Conservation (phyloP, 257 asterid genomes). For the Plantago ovata region DNA sequence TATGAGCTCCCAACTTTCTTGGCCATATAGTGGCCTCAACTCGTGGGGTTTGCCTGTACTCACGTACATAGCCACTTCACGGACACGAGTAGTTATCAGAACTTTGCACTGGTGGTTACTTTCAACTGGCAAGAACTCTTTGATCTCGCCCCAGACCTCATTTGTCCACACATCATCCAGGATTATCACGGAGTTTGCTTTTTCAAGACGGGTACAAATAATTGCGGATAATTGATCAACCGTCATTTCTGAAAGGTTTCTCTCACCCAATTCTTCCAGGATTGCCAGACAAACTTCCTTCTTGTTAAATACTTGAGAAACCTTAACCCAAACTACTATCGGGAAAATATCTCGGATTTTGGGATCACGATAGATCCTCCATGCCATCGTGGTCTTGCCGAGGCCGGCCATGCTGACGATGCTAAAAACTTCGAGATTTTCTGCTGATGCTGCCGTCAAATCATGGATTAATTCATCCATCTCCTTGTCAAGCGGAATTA, state of each 20-base stretch:
- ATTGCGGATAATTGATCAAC: not conserved
- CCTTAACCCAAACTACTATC: not conserved
- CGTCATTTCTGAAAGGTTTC: not conserved
- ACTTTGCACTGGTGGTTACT: not conserved
- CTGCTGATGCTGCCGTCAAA: not conserved
- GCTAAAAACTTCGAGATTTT: not conserved
- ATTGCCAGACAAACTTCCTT: not conserved
- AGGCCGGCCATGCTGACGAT: conserved; percentile 8
- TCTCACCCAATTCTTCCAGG: not conserved
- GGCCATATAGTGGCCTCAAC: not conserved
- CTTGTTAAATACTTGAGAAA: conserved; percentile 2
- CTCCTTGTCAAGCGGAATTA: not conserved
- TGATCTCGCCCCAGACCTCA: not conserved
- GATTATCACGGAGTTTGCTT: not conserved
- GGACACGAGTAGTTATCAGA: not conserved
- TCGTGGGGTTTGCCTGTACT: not conserved
- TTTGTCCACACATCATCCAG: conserved; percentile 1
- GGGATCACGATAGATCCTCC: not conserved
- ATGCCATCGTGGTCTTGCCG: conserved; percentile 12
- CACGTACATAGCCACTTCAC: not conserved
- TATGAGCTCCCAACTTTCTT: not conserved
- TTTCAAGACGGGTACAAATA: not conserved
- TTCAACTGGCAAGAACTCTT: not conserved
- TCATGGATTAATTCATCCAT: not conserved
- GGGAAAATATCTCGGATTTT: conserved; percentile 5